Base-by-base conservation (phyloP, 2,329 filamentous ascomycete genomes). In the Gaeumannomyces tritici region DNA sequence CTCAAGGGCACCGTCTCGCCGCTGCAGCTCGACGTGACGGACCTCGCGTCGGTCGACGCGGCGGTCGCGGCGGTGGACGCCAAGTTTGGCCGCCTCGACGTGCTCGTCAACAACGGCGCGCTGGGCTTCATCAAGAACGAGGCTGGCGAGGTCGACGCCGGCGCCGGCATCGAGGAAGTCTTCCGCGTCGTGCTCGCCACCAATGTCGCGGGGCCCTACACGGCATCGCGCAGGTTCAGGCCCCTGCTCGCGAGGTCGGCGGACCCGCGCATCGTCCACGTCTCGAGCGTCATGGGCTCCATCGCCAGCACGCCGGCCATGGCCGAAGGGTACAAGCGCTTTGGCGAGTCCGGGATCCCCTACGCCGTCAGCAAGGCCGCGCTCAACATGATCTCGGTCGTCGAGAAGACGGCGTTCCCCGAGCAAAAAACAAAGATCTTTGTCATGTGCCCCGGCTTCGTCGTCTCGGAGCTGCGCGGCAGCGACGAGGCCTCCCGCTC, bases 21-120 rank as follows among this genome's bases (percentile, higher is more conserved):
- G 1, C 65, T 79, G 6, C 69, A 72, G 31, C 73, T 81, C 21
- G 78, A 81, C 66, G 67, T 80, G 9, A 73, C 70, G 33, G 72
- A 70, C 35, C 76, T 80, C 62, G 70, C 71, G 5, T 76, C 76
- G 51, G 77, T 81, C 66, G 63, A 61, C 15, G 61, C 54, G 4
- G 76, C 76, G 8, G 74, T 71, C 9, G 62, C 68, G 5, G 62
- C 64, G 1, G 71, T 73, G n/a, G 62, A 64, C 4, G 59, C 62
- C 11, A 67, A 66, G 15, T 68, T 74, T 66, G 74, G 74, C 21
- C 72, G 67, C 24, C 67, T 72, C 12, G 72, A 72, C 61, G 72
- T 72, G 8, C 68, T 73, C 42, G 63, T 73, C 65, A 72, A 73
- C 68, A 73, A 72, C 56, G 72, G 70, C 26, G 70, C 65, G 51